phyloP scores from a whole-genome alignment of 192 early-diverging fungal species.

The Paraglomus brasilianum region DNA sequence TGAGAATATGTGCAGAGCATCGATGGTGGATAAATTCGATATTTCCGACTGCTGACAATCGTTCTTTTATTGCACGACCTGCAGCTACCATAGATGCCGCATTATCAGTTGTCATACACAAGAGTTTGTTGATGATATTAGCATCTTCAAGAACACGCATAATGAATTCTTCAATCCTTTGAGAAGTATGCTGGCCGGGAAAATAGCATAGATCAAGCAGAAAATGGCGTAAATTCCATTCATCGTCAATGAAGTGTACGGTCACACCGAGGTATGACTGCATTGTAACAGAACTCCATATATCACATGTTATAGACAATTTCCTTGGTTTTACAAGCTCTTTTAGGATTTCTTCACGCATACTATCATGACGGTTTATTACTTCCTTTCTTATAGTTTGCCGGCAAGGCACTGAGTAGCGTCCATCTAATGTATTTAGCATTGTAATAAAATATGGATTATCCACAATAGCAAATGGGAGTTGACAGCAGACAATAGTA shows the following conservation, averaged over 20 bases:
- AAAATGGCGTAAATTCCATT: conserved; percentile 17
- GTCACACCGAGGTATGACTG: conserved; percentile 13
- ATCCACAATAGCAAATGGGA: conserved; percentile 20
- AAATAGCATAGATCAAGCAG: conserved; percentile 14
- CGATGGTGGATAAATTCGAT: conserved; percentile 12
- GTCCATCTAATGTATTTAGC: conserved; percentile 16
- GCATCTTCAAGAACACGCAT: not conserved
- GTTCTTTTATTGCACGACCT: conserved; percentile 1
- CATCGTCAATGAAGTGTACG: conserved; percentile 1
- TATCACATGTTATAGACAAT: conserved; percentile 15
- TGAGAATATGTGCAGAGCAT: conserved; percentile 9
- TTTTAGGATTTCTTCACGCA: not conserved
- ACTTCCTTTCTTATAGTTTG: conserved; percentile 15
- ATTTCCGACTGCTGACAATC: conserved; percentile 20
- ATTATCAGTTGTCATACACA: conserved; percentile 17
- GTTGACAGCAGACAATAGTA: conserved; percentile 25
- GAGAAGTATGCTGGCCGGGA: not conserved
- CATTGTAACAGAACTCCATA: conserved; percentile 15
- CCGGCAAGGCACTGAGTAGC: not conserved
- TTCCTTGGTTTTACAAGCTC: not conserved
- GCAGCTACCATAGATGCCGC: conserved; percentile 1
- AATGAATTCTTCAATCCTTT: not conserved
- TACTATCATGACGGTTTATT: conserved; percentile 8
- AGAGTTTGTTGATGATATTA: conserved; percentile 20
- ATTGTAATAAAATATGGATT: conserved; percentile 25